Conservation (phyloP, 345 rosid species). For the Viola odorata region DNA sequence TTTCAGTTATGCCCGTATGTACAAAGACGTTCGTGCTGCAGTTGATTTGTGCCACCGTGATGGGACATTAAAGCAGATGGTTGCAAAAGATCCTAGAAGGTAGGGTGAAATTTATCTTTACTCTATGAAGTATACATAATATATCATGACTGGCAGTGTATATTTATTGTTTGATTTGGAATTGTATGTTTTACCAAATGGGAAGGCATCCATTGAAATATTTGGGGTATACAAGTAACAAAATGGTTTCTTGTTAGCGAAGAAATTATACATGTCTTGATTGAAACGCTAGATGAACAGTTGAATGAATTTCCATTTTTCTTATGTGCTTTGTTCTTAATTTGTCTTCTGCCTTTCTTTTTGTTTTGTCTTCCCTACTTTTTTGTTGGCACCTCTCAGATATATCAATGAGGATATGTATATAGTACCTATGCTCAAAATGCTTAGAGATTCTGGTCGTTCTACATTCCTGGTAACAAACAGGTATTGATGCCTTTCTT, state of each 20-base stretch:
- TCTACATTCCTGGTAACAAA: slow-evolving; percentile 95
- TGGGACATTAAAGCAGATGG: slow-evolving; percentile 96
- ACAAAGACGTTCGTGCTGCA: slow-evolving; percentile 90
- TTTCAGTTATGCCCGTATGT: slow-evolving; percentile 72
- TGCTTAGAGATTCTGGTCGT: slow-evolving; percentile 92
- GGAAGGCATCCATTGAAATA: too few relatives aligned
- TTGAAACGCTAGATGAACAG: too few relatives aligned
- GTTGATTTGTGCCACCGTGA: slow-evolving; percentile 99
- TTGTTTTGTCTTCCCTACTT: background rate
- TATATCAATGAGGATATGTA: slow-evolving; percentile 74
- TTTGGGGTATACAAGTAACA: too few relatives aligned
- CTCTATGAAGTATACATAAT: too few relatives aligned
- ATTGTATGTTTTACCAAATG: too few relatives aligned
- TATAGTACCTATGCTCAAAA: slow-evolving; percentile 77
- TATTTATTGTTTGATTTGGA: too few relatives aligned
- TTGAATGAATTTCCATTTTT: too few relatives aligned
- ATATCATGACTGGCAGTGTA: too few relatives aligned
- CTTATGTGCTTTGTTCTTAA: too few relatives aligned
- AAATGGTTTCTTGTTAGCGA: too few relatives aligned
- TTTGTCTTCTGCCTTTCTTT: background rate
- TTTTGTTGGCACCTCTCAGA: slow-evolving; percentile 29
- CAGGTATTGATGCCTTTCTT: slow-evolving; percentile 40
- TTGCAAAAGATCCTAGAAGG: slow-evolving; percentile 76
- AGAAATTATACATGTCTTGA: too few relatives aligned
- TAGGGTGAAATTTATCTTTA: slow-evolving; percentile 10